A percentile compares a stretch with the other conserved stretches of the same genome.
These are phyloP conservation scores for Theobroma grandiflorum DNA, from an alignment of 441 rosid species.

Conservation along the genomic window DNA sequence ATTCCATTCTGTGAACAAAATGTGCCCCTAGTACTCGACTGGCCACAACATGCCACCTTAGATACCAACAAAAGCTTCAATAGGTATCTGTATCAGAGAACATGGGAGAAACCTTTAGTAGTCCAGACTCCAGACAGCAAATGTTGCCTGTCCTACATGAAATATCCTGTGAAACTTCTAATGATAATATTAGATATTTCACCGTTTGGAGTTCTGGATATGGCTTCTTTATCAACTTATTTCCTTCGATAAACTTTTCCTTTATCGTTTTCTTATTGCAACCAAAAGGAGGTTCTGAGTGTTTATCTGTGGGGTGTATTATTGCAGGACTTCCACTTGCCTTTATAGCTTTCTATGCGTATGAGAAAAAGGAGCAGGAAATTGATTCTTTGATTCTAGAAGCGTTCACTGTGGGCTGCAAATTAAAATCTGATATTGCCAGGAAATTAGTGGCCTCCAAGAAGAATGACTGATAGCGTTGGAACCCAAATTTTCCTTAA, in stretches of 20 bases:
- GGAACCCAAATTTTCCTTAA: conserved; percentile 10
- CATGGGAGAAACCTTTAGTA: too few species aligned
- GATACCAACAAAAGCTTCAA: not conserved
- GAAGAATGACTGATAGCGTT: conserved; percentile 54
- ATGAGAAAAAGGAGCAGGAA: conserved; percentile 79
- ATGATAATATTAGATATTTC: not conserved
- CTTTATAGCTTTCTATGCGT: conserved; percentile 61
- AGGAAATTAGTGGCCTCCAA: conserved; percentile 42
- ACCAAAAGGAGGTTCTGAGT: not conserved
- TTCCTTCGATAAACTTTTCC: not conserved
- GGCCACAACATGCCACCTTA: not conserved
- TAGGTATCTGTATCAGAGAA: not conserved
- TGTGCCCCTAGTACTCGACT: not conserved
- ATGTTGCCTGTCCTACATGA: not conserved
- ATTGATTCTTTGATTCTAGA: conserved; percentile 60
- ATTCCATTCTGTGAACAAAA: too few species aligned
- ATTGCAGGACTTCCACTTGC: conserved; percentile 73
- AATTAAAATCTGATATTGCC: conserved; percentile 50
- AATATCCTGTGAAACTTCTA: not conserved
- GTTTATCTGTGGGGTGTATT: not conserved
- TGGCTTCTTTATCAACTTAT: not conserved
- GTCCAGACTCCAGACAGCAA: not conserved
- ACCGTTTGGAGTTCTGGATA: not conserved
- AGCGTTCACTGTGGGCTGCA: conserved; percentile 51
- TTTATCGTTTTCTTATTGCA: conserved; percentile 15